Percentiles rank a stretch among this genome's conserved stretches.
These are phyloP conservation scores for Myriosclerotinia duriaeana DNA, from an alignment of 2,329 filamentous ascomycete genomes.

Conservation along the genomic window DNA sequence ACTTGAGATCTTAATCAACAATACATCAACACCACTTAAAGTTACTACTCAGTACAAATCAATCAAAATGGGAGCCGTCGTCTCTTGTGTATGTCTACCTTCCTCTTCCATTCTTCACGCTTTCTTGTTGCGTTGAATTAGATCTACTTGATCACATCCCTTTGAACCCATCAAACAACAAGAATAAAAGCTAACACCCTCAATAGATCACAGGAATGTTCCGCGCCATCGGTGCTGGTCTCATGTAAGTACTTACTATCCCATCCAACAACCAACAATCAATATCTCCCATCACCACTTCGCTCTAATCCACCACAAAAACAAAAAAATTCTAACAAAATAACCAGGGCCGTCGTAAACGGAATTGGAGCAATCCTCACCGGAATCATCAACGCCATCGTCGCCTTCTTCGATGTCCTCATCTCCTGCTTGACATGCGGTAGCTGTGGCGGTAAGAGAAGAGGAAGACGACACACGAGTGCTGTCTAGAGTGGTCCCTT, in stretches of 20 bases:
- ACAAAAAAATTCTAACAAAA: not conserved
- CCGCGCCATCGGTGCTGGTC: constrained; percentile 39
- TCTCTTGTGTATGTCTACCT: constrained; percentile 40
- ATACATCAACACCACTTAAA: not conserved
- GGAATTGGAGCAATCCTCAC: constrained; percentile 48
- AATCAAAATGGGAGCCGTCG: constrained; percentile 42
- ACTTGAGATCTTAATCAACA: not conserved
- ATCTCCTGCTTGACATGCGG: constrained; percentile 43
- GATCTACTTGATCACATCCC: too few relatives aligned
- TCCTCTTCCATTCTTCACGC: not conserved
- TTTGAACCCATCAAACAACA: constrained; percentile 21
- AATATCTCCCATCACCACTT: not conserved
- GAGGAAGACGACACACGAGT: constrained; percentile 31
- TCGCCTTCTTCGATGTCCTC: constrained; percentile 41
- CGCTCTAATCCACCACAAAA: too few relatives aligned
- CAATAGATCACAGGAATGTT: constrained; percentile 39
- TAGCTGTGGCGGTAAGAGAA: constrained; percentile 36
- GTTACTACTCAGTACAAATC: constrained; percentile 1
- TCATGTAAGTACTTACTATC: constrained; percentile 35
- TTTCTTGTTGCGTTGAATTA: not conserved
- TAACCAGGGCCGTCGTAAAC: constrained; percentile 49
- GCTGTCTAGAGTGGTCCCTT: constrained; percentile 28
- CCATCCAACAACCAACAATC: not conserved
- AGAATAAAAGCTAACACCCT: not conserved
- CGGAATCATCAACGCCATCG: constrained; percentile 39